Evolutionary conservation across 2,329 filamentous ascomycete genomes (phyloP), one percentile per base, ranked within the genome.

Genomic region (Fusarium transvaalense): DNA sequence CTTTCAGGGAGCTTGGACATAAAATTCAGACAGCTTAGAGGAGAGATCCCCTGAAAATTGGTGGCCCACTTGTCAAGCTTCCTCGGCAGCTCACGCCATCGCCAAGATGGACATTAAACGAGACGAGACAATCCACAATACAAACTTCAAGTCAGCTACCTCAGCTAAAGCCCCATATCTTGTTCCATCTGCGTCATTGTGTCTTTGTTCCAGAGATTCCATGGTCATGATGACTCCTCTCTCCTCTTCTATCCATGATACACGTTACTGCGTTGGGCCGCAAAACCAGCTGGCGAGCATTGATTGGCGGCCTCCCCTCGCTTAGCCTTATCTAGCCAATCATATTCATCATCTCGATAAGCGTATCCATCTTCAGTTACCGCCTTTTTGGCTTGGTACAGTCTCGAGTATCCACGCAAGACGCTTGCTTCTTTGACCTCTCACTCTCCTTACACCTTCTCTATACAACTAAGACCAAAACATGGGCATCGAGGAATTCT

Each of bases 321-420:
- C 53, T 50, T n/a, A 21, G 19, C 17, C 23, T 10, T 15, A 3
- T 17, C 19, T 29, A 12, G 37, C 61, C 53, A 64, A 64, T 64
- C 21, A 64, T 0, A 14, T 5, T 2, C 15, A 10, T 12, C 39
- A 6, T 17, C 17, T 41, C 23, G 60, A 64, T 50, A 47, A 60
- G 61, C 25, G 45, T 59, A 65, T 64, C 61, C 61, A 64, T 60
- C 61, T 43, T 17, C 35, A 64, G 61, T 64, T 64, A 64, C 61
- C 61, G 61, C 61, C 61, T 64, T 64, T 64, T 64, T 50, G 57
- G 27, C 53, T 62, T 47, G 27, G 27, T 45, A 19, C 42, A 45
- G 42, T 19, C 41, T 39, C 3, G 23, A 35, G 47, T 35, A 47
- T 39, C 56, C 45, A 57, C 41, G 47, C 34, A 38, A 35, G 35